A percentile compares a stretch with the other conserved stretches of the same genome.
Conservation (phyloP, 225 moss, liverwort and hornwort genomes). For the Physcomitrium patens region DNA sequence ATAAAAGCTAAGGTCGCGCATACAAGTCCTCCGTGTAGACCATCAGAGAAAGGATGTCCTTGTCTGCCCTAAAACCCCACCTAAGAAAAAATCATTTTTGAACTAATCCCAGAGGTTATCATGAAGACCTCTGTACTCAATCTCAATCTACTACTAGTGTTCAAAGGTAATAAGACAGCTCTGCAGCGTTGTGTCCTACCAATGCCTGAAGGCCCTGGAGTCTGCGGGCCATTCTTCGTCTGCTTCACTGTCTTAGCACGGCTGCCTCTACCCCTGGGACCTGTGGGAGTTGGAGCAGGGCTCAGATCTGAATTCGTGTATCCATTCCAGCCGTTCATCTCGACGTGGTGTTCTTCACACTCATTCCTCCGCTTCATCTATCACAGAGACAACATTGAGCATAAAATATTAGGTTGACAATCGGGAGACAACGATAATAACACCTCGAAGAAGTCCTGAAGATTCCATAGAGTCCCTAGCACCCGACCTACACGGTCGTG, state of each 20-base stretch:
- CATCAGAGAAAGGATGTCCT: no score
- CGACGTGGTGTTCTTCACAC: slow-evolving; percentile 57
- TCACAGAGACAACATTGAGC: not conserved
- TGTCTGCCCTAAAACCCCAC: not conserved
- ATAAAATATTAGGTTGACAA: slow-evolving; percentile 15
- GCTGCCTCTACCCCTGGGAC: slow-evolving; percentile 59
- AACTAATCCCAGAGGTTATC: no score
- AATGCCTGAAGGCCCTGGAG: slow-evolving; percentile 58
- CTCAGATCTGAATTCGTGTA: slow-evolving; percentile 55
- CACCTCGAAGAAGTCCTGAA: not conserved
- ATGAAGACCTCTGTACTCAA: not conserved
- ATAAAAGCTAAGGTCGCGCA: no score
- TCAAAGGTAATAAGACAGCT: not conserved
- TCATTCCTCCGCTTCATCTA: slow-evolving; percentile 67
- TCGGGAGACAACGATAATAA: not conserved
- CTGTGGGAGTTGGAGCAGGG: slow-evolving; percentile 54
- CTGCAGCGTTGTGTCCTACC: slow-evolving; percentile 32
- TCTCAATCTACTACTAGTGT: not conserved
- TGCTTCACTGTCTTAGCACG: slow-evolving; percentile 72
- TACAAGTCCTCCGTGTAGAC: no score
- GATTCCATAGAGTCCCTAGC: not conserved
- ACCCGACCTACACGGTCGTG: not conserved
- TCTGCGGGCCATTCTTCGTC: slow-evolving; percentile 65
- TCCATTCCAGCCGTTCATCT: slow-evolving; percentile 72
- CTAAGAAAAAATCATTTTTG: not conserved